Percentiles rank a stretch among this genome's conserved stretches.
These are phyloP conservation scores for Wallacemonas collosoma DNA, from an alignment of 208 protist genomes.

Conservation along the genomic window DNA sequence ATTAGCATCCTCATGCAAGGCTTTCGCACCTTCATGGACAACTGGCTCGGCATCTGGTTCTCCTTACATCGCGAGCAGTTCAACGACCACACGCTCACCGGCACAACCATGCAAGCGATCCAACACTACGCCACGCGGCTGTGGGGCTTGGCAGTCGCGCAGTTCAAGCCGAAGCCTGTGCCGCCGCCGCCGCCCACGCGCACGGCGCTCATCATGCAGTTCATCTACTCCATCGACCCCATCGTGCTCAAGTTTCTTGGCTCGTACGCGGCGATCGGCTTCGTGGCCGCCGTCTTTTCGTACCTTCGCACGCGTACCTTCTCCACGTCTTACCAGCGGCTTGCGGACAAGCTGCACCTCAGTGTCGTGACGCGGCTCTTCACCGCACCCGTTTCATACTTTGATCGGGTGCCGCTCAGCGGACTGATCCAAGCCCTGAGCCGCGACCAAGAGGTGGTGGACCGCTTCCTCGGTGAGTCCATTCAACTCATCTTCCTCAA, in stretches of 20 bases:
- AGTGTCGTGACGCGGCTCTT: conserved; percentile 61
- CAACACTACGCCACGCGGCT: conserved; percentile 36
- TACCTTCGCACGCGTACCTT: conserved; percentile 62
- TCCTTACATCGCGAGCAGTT: conserved; percentile 46
- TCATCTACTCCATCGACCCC: conserved; percentile 37
- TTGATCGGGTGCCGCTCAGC: conserved; percentile 65
- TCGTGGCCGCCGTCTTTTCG: conserved; percentile 45
- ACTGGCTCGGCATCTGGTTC: conserved; percentile 81
- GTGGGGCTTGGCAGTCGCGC: conserved; percentile 16
- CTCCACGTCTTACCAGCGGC: conserved; percentile 55
- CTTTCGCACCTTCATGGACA: conserved; percentile 66
- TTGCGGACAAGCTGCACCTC: conserved; percentile 60
- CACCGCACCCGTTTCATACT: conserved; percentile 71
- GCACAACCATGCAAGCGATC: conserved; percentile 31
- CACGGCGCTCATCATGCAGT: conserved; percentile 21
- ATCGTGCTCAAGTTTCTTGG: conserved; percentile 52
- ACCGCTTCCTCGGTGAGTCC: conserved; percentile 57
- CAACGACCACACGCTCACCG: conserved; percentile 27
- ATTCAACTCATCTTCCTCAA: conserved; percentile 63
- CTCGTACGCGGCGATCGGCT: conserved; percentile 64
- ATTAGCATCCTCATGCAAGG: conserved; percentile 50
- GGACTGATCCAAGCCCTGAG: conserved; percentile 59
- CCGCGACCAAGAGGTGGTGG: conserved; percentile 73
- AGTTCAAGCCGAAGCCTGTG: conserved; percentile 20
- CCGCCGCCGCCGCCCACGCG: conserved; percentile 25